phyloP scores from a whole-genome alignment of 495 filamentous ascomycete genomes.

The Emericellopsis terricola region DNA sequence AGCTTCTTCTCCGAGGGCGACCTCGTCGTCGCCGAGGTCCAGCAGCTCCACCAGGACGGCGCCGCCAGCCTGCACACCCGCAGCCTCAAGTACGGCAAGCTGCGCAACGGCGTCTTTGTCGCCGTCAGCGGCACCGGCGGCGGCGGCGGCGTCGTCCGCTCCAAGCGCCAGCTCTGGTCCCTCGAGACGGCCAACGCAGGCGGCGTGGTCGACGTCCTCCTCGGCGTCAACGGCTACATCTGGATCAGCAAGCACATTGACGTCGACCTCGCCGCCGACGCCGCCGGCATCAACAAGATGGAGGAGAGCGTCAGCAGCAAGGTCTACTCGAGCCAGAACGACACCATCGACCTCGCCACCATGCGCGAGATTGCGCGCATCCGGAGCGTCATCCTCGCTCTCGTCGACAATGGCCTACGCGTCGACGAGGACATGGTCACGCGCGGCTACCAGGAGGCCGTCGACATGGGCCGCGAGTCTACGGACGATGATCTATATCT shows the following conservation, averaged over 20 bases:
- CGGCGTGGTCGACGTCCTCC: constrained; percentile 68
- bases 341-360: constrained; percentile 53
- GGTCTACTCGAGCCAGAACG: constrained; percentile 86
- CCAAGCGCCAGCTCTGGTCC: constrained; percentile 73
- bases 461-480: constrained; percentile 48
- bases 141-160: constrained; percentile 63
- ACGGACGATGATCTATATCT: constrained; percentile 41
- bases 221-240: constrained; percentile 92
- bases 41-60: constrained; percentile 65
- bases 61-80: constrained; percentile 76
- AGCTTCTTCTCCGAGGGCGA: constrained; percentile 87
- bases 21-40: constrained; percentile 78
- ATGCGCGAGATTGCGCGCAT: constrained; percentile 77
- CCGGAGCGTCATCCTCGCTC: constrained; percentile 54
- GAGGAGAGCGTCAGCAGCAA: constrained; percentile 54
- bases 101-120: constrained; percentile 81
- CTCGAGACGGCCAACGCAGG: constrained; percentile 41
- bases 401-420: constrained; percentile 62
- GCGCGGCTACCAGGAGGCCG: constrained; percentile 58
- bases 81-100: constrained; percentile 80
- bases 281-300: constrained; percentile 48
- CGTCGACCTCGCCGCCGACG: constrained; percentile 20
- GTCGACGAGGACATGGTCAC: constrained; percentile 89
- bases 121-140: constrained; percentile 65
- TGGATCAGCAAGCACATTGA: constrained; percentile 73